Conservation (phyloP, 2,329 filamentous ascomycete genomes). For the Blastomyces silverae region DNA sequence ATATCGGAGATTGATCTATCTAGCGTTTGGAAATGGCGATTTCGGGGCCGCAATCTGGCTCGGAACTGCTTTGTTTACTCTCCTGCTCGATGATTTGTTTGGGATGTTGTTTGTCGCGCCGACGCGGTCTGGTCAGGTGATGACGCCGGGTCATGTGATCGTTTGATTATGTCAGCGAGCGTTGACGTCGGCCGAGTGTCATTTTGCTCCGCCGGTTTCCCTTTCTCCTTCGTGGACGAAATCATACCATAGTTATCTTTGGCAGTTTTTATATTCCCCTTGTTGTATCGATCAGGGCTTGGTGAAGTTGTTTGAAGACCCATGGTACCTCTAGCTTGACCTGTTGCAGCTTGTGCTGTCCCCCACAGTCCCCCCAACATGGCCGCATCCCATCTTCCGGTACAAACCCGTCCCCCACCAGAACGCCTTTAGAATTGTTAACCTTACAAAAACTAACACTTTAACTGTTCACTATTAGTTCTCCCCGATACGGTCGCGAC, state of each 20-base stretch:
- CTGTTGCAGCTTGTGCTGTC: conserved; percentile 20
- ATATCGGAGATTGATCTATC: background rate
- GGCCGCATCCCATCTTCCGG: conserved; percentile 14
- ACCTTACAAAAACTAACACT: background rate
- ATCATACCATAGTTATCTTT: background rate
- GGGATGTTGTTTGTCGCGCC: conserved; percentile 7
- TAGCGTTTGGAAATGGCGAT: background rate
- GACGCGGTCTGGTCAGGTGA: conserved; percentile 9
- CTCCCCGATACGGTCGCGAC: background rate
- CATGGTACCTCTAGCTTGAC: conserved; percentile 16
- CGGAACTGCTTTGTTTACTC: conserved; percentile 5
- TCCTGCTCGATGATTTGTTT: background rate
- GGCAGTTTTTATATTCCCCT: background rate
- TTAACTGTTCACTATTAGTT: background rate
- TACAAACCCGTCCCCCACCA: conserved; percentile 17
- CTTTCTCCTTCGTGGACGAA: background rate
- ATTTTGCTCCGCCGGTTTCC: background rate
- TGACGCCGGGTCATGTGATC: background rate
- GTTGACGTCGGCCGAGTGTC: background rate
- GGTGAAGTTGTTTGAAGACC: conserved; percentile 4
- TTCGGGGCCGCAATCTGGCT: background rate
- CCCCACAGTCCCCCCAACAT: conserved; percentile 14
- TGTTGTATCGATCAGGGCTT: background rate
- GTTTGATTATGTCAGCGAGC: background rate
- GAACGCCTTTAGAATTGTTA: background rate